A percentile compares a stretch with the other conserved stretches of the same genome.
These are phyloP conservation scores for Penicillium digitatum DNA, from an alignment of 2,329 filamentous ascomycete species.

Conservation along the genomic window DNA sequence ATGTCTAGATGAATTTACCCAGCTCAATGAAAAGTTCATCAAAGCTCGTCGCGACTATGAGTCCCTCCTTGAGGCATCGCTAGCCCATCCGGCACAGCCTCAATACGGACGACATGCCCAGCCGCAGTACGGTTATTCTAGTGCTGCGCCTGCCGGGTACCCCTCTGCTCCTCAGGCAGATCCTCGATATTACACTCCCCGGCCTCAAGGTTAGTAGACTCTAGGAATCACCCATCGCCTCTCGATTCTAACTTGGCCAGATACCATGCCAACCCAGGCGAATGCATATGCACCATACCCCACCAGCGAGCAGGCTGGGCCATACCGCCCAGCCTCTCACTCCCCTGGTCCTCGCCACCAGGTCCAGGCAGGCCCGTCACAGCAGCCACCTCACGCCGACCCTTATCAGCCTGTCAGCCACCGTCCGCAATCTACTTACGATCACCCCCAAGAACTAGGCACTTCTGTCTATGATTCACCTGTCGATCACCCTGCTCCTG, in stretches of 20 bases:
- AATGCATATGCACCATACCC: constrained; percentile 58
- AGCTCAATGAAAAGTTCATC: constrained; percentile 98
- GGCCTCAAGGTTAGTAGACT: constrained; percentile 36
- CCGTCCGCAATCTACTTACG: constrained; percentile 64
- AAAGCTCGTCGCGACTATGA: constrained; percentile 97
- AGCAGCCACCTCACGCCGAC: constrained; percentile 51
- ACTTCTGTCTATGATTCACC: constrained; percentile 75
- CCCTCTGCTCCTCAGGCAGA: constrained; percentile 51
- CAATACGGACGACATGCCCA: constrained; percentile 63
- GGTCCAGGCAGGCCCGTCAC: constrained; percentile 34
- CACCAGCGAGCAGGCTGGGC: constrained; percentile 52
- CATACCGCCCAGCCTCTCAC: constrained; percentile 39
- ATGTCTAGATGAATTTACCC: constrained; percentile 83
- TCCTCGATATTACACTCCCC: constrained; percentile 65
- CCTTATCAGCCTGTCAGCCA: constrained; percentile 46
- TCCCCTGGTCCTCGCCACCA: constrained; percentile 41
- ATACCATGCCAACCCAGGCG: constrained; percentile 41
- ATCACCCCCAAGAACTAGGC: constrained; percentile 71
- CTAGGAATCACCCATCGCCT: not conserved
- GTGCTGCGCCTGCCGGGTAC: constrained; percentile 31
- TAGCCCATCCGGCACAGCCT: constrained; percentile 84
- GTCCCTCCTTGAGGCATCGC: constrained; percentile 88
- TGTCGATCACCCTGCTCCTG: constrained; percentile 43
- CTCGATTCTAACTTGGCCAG: constrained; percentile 12
- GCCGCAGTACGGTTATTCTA: constrained; percentile 34